These are phyloP conservation scores for Abortiporus biennis DNA, from an alignment of 1,284 basidiomycete genomes.

Conservation along the genomic window DNA sequence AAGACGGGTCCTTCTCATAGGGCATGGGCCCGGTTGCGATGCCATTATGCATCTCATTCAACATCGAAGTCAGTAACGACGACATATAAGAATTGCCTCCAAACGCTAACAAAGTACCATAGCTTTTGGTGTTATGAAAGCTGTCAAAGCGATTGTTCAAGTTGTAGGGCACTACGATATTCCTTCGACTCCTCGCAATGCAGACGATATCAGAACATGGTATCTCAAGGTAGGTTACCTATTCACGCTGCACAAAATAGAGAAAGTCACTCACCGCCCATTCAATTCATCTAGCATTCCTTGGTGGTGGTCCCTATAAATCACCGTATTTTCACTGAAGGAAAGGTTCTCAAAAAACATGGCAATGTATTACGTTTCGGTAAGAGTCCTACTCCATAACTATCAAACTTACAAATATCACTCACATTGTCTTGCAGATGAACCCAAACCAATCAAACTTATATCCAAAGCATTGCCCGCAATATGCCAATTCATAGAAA, in stretches of 20 bases:
- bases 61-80: conserved; percentile 47
- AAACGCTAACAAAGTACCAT: conserved; percentile 2
- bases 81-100: conserved; percentile 4
- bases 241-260: conserved; percentile 50
- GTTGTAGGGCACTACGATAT: conserved; percentile 64
- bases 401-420: conserved; percentile 3
- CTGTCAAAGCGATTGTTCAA: conserved; percentile 69
- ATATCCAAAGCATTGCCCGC: conserved; percentile 55
- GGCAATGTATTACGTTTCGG: conserved; percentile 54
- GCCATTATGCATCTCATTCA: conserved; percentile 72
- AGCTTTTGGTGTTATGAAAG: conserved; percentile 50
- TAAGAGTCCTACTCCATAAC: conserved; percentile 24
- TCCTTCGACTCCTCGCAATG: conserved; percentile 47
- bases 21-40: conserved; percentile 80
- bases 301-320: conserved; percentile 55
- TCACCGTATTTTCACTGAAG: conserved; percentile 46
- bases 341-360: conserved; percentile 52
- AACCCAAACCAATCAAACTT: conserved; percentile 55
- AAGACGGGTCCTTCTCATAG: conserved; percentile 74
- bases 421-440: conserved; percentile 33
- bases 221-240: conserved; percentile 48
- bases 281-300: conserved; percentile 44
- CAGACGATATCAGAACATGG: conserved; percentile 51
- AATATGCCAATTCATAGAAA: conserved; percentile 46
- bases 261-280: conserved; percentile 51